phyloP scores from a whole-genome alignment of 805 yeast species.

The Candida coleopterorum region DNA sequence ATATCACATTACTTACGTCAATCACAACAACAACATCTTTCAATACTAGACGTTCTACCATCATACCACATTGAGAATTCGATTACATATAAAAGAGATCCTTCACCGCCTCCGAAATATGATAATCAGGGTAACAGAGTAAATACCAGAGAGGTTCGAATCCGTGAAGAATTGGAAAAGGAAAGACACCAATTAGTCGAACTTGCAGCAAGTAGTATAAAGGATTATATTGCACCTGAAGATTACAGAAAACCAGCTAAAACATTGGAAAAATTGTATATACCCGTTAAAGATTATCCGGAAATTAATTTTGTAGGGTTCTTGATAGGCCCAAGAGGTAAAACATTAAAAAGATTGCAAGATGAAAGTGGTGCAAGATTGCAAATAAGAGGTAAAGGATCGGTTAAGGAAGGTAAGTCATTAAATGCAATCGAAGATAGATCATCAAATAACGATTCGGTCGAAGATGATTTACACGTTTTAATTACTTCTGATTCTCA shows the following conservation, averaged over 20 bases:
- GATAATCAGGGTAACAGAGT: conserved; percentile 78
- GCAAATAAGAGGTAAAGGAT: conserved; percentile 92
- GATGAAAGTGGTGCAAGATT: conserved; percentile 83
- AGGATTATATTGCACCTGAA: conserved; percentile 73
- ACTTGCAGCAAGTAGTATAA: conserved; percentile 63
- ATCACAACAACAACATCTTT: conserved; percentile 21
- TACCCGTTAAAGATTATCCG: conserved; percentile 85
- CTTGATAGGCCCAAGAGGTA: conserved; percentile 92
- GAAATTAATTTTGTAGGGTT: conserved; percentile 90
- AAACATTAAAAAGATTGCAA: conserved; percentile 76
- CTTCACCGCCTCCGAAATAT: conserved; percentile 91
- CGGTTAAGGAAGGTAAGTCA: conserved; percentile 84
- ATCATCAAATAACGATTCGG: conserved; percentile 7
- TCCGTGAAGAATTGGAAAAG: conserved; percentile 56
- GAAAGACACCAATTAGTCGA: conserved; percentile 82
- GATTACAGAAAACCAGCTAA: conserved; percentile 69
- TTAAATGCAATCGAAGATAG: conserved; percentile 42
- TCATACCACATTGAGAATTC: conserved; percentile 20
- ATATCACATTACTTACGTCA: conserved; percentile 53
- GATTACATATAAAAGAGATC: conserved; percentile 50
- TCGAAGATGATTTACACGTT: conserved; percentile 79
- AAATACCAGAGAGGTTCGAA: conserved; percentile 75
- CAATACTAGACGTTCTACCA: conserved; percentile 48
- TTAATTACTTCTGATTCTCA: conserved; percentile 78
- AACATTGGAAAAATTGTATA: conserved; percentile 73